Percentiles rank a stretch among this genome's conserved stretches.
phyloP scores from a whole-genome alignment of 2,329 filamentous ascomycete species.

The Moelleriella libera region DNA sequence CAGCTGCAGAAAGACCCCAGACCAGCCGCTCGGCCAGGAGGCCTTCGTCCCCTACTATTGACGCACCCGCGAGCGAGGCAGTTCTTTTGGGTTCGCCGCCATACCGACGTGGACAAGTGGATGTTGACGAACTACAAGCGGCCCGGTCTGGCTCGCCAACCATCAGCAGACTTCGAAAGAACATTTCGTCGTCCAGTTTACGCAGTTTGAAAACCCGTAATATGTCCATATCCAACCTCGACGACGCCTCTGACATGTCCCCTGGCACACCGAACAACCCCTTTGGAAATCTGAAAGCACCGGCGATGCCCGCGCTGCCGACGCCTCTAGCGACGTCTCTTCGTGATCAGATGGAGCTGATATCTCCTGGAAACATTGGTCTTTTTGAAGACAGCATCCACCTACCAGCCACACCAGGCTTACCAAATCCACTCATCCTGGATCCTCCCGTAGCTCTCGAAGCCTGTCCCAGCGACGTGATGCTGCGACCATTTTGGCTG shows the following conservation, averaged over 20 bases:
- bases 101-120: conserved; percentile 15
- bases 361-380: conserved; percentile 54
- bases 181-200: conserved; percentile 56
- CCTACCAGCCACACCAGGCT: conserved; percentile 47
- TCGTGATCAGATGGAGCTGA: conserved; percentile 38
- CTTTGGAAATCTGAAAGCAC: conserved; percentile 40
- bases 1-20: conserved; percentile 2
- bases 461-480: conserved; percentile 75
- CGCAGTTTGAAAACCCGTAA: conserved; percentile 62
- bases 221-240: conserved; percentile 48
- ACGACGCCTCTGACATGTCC: conserved; percentile 52
- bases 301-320: conserved; percentile 44
- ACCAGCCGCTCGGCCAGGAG: conserved; percentile 1
- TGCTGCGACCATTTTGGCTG: conserved; percentile 94
- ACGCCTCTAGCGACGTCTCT: conserved; percentile 54
- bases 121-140: conserved; percentile 23
- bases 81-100: conserved; percentile 15
- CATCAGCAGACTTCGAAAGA: conserved; percentile 40
- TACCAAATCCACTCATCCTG: conserved; percentile 44
- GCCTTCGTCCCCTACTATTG: conserved; percentile 2
- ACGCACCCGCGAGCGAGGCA: conserved; percentile 3
- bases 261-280: conserved; percentile 62
- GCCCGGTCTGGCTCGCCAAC: conserved; percentile 39
- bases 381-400: conserved; percentile 79
- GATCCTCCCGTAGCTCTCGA: conserved; percentile 70